Evolutionary conservation across 257 asterid genomes (phyloP).

Genomic region (Solanum dulcamara): DNA sequence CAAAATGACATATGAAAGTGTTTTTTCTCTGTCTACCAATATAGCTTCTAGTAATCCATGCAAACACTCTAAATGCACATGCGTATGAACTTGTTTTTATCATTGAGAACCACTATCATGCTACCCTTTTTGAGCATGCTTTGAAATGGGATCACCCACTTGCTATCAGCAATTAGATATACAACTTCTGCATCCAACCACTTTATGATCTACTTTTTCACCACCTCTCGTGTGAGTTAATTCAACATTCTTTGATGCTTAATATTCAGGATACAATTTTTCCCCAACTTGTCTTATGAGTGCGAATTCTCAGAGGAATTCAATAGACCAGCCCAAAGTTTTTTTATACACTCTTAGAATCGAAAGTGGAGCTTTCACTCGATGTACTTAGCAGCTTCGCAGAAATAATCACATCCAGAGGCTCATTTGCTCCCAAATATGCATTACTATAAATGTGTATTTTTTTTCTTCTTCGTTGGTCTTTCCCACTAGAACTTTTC

Average conservation of each 20-base stretch:
- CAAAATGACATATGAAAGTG: background rate
- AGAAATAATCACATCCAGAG: background rate
- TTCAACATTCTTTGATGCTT: background rate
- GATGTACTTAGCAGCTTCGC: background rate
- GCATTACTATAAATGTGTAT: background rate
- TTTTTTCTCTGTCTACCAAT: background rate
- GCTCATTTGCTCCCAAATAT: background rate
- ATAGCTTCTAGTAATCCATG: background rate
- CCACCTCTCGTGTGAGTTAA: background rate
- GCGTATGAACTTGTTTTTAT: background rate
- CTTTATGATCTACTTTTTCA: background rate
- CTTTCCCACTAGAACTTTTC: background rate
- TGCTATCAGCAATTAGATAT: background rate
- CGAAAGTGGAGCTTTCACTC: background rate
- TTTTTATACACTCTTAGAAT: background rate
- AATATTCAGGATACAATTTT: background rate
- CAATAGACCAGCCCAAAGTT: background rate
- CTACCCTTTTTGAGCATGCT: background rate
- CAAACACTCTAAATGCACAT: background rate
- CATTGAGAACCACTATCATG: background rate
- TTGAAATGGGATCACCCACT: background rate
- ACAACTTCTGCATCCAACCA: background rate
- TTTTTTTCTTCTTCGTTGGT: background rate
- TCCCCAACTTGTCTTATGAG: background rate
- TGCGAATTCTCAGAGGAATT: background rate